A percentile compares a stretch with the other conserved stretches of the same genome.
phyloP scores from a whole-genome alignment of 345 rosid genomes.

The Reutealis trisperma region DNA sequence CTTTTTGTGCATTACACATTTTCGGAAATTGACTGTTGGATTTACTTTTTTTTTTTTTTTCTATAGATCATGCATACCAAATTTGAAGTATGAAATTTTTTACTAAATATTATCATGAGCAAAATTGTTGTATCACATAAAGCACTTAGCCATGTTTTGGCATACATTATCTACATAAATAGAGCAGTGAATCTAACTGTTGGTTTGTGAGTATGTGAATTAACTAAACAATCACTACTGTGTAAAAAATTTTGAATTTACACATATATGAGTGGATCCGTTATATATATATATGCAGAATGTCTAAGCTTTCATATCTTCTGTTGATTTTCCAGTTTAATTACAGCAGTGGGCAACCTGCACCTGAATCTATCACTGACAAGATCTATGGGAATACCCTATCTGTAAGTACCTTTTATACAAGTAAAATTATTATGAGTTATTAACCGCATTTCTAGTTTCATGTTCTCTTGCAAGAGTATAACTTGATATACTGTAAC shows the following conservation, averaged over 20 bases:
- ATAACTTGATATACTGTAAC: neutral
- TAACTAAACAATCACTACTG: neutral
- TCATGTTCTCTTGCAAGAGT: neutral
- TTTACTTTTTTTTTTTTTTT: neutral
- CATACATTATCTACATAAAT: neutral
- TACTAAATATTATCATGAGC: neutral
- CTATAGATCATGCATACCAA: neutral
- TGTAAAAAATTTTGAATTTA: neutral
- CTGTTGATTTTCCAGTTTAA: conserved; percentile 59
- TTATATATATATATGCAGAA: neutral
- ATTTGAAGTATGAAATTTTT: neutral
- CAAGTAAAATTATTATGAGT: neutral
- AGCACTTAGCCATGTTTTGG: neutral
- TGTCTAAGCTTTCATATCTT: conserved; percentile 9
- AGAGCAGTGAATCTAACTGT: neutral
- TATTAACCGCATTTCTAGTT: neutral
- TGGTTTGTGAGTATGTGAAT: neutral
- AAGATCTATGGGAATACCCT: conserved; percentile 95
- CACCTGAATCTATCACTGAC: conserved; percentile 90
- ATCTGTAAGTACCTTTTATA: conserved; percentile 60
- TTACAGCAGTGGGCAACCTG: conserved; percentile 93
- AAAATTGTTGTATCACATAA: neutral
- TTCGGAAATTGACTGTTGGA: neutral
- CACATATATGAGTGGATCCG: too few relatives aligned
- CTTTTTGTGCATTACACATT: neutral